Evolutionary conservation across 2,329 filamentous ascomycete genomes (phyloP), one percentile per base, ranked within the genome.

Genomic region (Talaromyces sp.): DNA sequence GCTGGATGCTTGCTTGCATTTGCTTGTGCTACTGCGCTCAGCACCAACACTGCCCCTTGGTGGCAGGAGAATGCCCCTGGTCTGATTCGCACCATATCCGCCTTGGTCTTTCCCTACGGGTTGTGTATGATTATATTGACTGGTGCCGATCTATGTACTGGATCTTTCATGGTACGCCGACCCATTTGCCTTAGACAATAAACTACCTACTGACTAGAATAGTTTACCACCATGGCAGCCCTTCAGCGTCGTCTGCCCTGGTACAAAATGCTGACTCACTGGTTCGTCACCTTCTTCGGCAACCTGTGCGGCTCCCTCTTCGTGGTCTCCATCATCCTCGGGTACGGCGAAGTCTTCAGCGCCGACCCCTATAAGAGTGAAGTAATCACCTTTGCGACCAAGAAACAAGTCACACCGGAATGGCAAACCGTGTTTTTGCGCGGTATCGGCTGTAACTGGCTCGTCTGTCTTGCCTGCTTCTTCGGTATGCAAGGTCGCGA

Each of bases 1-100:
- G 83, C 83, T 4, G 84, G 84, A 0, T 80, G 79, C 63, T 72
- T 86, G 6, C 74, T 86, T 1, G 77, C 81, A 2, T 85, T 87
- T 67, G 83, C 81, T 5, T 82, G 80, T 48, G 83, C 81, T 0
- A 79, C 81, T 2, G 71, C 75, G 0, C 73, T 85, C n/a, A 80
- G 78, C 59, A 80, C 81, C 31, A 80, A 77, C 66, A 72, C 81
- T 3, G 73, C 80, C 0, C 78, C 81, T 1, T 84, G 82, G 82
- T 82, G 78, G 67, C 76, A 81, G 60, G 77, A 79, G 7, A 83
- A 84, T 67, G 82, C 82, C 0, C 79, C 79, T 0, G 82, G 81
- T 13, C 70, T 84, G 39, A 79, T 83, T 41, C 75, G 79, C 8
- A 81, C 78, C 3, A 77, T 83, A 39, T 72, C 75, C 10, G 79